Percentiles rank a stretch among this genome's conserved stretches.
Evolutionary conservation across 164 flowering plant genomes (phyloP).

Genomic region (Aristolochia fimbriata): DNA sequence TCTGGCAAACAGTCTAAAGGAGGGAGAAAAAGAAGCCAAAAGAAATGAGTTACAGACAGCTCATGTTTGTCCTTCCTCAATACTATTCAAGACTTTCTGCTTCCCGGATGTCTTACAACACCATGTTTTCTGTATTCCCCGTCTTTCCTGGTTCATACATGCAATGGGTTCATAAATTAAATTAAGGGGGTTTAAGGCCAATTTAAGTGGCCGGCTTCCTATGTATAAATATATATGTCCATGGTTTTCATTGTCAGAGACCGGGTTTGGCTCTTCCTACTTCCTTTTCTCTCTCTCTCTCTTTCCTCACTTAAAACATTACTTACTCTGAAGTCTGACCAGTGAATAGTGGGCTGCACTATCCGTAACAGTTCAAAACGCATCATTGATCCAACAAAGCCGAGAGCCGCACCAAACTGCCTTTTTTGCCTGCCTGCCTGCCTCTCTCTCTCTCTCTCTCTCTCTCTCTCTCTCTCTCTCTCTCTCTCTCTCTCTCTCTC

Average conservation of each 20-base stretch:
- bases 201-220: neutral
- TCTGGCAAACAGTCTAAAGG: no score
- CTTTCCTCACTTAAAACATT: slow-evolving; percentile 4
- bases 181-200: neutral
- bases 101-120: no score
- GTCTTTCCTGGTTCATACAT: no score
- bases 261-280: neutral
- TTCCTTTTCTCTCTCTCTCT: neutral
- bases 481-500: no score
- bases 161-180: no score
- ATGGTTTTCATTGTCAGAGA: slow-evolving; percentile 1
- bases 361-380: slow-evolving; percentile 3
- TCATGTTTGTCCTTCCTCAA: no score
- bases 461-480: no score
- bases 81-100: no score
- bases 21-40: no score
- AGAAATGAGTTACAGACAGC: no score
- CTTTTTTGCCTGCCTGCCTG: neutral
- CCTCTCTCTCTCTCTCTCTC: slow-evolving; percentile 3
- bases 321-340: slow-evolving; percentile 6
- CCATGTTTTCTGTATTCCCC: no score
- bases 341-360: slow-evolving; percentile 11
- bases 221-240: no score
- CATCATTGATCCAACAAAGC: slow-evolving; percentile 7
- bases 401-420: neutral